Evolutionary conservation across 2,329 filamentous ascomycete species (phyloP), one percentile per base, ranked within the genome.

Genomic region (Aspergillus carbonarius): DNA sequence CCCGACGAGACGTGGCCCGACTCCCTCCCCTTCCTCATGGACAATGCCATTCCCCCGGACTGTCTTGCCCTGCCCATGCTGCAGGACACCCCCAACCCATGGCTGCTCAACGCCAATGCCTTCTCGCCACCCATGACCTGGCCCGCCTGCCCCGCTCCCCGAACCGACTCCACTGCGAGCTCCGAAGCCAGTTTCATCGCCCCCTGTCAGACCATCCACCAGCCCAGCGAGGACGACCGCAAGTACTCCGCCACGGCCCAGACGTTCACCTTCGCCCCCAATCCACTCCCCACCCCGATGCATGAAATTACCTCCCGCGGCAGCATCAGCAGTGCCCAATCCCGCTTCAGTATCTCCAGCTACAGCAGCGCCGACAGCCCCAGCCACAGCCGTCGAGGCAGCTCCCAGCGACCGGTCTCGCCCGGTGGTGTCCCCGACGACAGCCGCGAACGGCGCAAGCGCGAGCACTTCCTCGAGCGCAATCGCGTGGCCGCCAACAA

Each of bases 401-500:
- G 32, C 17, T 15, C 37, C 17, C 20, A 42, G 9, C 34, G 34
- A 9, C 32, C 15, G 1, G 20, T 40, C 1, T 55, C 59, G 1
- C 39, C 55, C 0, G 32, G 18, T 6, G 32, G 18, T 6, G 27
- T 34, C 1, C n/a, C 35, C 9, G 37, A 27, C 37, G 35, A 47
- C 23, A 25, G 18, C 10, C 40, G 55, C 6, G 48, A 58, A 5
- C 40, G 27, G n/a, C 52, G 51, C 9, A 81, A 81, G 63, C 78
- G 79, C 8, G 78, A 80, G 54, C 79, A 79, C 49, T 83, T 82
- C 67, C 78, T 85, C 18, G 83, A 86, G 68, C 82, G 85, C 64
- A 86, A 86, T 64, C 80, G 84, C 2, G 71, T 84, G 1, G 84
- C 84, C 2, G 84, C 84, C 5, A 83, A 82, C 68, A 86, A 86